Evolutionary conservation across 306 rosid species (phyloP), one percentile per base, ranked within the genome.

Genomic region (Cucumis cinereus): DNA sequence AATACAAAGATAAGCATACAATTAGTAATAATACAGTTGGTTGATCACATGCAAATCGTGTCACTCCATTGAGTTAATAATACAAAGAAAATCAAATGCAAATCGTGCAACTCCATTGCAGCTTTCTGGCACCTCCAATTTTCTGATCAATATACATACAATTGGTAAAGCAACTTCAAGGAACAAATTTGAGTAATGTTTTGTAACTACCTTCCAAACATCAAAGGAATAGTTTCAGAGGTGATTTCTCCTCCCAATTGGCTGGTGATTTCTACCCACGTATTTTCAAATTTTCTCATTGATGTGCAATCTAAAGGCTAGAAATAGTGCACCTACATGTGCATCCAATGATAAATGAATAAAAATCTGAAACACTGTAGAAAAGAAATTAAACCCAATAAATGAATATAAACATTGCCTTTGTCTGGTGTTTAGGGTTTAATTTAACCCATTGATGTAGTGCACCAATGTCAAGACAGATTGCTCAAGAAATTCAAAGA

Each of bases 131-230:
- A 91, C 98, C 82, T 86, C 96, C 83, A 94, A 80, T 43, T 81
- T 78, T 87, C 98, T 93, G 88, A 77, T 74, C 14, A 58, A 79
- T 82, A 81, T 75, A 45, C 10, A 70, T 43, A 45, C 60, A 62
- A 49, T 47, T 41, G 54, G 69, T 67, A 55, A 71, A 73, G 57
- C 76, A 73, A 43, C 56, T 26, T 43, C 36, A 58, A 11, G 50
- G 55, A 63, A 79, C 55, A 70, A 57, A 66, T 68, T 50, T 58
- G 82, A 15, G 77, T 58, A 75, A 24, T 68, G 66, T 73, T 35
- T 47, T 70, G 28, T 70, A 74, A 73, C 70, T 82, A 93, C 98
- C 98, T 91, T 79, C 98, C 98, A 60, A 91, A 93, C 98, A 93
- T 91, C 86, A 93, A 97, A 41, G 88, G 80, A 84, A 93, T 79